A percentile compares a stretch with the other conserved stretches of the same genome.
phyloP scores from a whole-genome alignment of 2,329 filamentous ascomycete species.

The Gnomoniopsis smithogilvyi region DNA sequence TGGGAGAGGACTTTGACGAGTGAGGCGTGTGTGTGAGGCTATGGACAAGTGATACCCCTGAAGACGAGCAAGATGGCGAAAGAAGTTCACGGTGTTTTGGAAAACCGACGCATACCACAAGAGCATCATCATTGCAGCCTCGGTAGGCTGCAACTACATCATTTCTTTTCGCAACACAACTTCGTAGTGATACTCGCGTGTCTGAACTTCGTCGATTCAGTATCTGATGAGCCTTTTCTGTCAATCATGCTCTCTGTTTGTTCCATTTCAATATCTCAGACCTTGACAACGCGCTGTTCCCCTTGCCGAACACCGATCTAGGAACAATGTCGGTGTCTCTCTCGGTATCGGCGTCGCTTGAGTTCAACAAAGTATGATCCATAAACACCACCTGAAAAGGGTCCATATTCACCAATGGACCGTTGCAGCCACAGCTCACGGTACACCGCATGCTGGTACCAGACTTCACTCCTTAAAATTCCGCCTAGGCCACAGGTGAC shows the following conservation, averaged over 20 bases:
- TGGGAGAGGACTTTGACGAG: conserved; percentile 56
- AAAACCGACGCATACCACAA: neutral
- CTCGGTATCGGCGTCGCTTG: neutral
- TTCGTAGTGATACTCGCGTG: neutral
- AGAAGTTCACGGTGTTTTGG: neutral
- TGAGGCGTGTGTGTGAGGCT: conserved; percentile 17
- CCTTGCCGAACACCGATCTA: too few relatives aligned
- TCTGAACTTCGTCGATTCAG: neutral
- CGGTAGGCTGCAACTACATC: neutral
- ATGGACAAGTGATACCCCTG: conserved; percentile 10
- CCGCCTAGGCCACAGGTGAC: conserved; percentile 77
- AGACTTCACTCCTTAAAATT: neutral
- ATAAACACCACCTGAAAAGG: neutral
- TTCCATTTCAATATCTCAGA: too few relatives aligned
- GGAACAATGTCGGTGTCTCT: too few relatives aligned
- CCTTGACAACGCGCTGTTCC: too few relatives aligned
- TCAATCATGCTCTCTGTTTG: neutral
- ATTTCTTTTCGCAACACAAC: neutral
- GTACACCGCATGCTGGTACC: neutral
- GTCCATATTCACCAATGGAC: too few relatives aligned
- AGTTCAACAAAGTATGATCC: neutral
- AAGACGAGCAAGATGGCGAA: conserved; percentile 9
- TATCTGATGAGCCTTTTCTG: neutral
- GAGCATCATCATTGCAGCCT: neutral
- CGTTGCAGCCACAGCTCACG: too few relatives aligned